phyloP scores from a whole-genome alignment of 345 rosid genomes.

The Cardamine chenopodiifolia region DNA sequence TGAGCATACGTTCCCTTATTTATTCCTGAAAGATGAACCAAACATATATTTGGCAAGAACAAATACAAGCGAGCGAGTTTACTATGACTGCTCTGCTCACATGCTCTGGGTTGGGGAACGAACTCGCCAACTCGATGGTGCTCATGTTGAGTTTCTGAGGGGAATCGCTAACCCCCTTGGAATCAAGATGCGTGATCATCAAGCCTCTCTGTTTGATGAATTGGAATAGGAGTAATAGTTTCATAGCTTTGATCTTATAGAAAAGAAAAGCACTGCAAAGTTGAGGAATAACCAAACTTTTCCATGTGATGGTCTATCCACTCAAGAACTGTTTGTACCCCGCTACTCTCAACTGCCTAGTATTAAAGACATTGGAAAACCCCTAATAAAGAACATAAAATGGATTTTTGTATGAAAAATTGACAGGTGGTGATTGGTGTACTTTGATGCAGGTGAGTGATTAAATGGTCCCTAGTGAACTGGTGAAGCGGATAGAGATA shows the following conservation, averaged over 20 bases:
- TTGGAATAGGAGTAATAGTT: neutral
- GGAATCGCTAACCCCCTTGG: constrained; percentile 72
- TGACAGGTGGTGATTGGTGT: neutral
- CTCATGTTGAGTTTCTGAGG: constrained; percentile 67
- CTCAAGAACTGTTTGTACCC: neutral
- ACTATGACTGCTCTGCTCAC: constrained; percentile 73
- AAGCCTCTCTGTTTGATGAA: neutral
- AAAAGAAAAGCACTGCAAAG: neutral
- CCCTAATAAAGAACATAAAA: neutral
- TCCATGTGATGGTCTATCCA: neutral
- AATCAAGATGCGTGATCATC: constrained; percentile 47
- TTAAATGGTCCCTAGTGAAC: constrained; percentile 67
- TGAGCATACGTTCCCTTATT: constrained; percentile 52
- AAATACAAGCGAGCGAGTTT: constrained; percentile 46
- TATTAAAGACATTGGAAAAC: neutral
- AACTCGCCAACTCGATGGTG: constrained; percentile 72
- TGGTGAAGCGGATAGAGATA: constrained; percentile 57
- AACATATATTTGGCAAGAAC: neutral
- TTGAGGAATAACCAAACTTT: neutral
- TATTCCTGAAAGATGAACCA: constrained; percentile 52
- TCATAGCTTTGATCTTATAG: neutral
- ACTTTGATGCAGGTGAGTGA: constrained; percentile 53
- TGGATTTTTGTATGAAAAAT: neutral
- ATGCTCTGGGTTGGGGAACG: constrained; percentile 78
- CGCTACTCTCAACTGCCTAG: neutral